A percentile compares a stretch with the other conserved stretches of the same genome.
phyloP scores from a whole-genome alignment of 768 basidiomycete genomes.

The Candolleomyces aberdarensis region DNA sequence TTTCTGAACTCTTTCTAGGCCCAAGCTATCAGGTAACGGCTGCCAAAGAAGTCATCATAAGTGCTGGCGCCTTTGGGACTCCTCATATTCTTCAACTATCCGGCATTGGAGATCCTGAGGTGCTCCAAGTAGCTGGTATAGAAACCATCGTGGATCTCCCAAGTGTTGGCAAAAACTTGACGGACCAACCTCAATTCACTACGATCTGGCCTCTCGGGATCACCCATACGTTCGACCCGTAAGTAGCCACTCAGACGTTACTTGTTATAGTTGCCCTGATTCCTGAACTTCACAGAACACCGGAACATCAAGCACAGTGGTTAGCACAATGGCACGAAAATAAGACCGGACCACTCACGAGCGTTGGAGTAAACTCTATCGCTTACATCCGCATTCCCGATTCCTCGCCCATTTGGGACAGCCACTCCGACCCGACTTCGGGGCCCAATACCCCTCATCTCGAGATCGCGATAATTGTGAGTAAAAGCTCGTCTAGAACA shows the following conservation, averaged over 20 bases:
- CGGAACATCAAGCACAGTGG: not conserved
- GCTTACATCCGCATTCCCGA: conserved; percentile 28
- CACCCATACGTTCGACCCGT: conserved; percentile 1
- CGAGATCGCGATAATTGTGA: not conserved
- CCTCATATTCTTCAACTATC: conserved; percentile 5
- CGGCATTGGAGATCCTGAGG: conserved; percentile 5
- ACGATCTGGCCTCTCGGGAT: conserved; percentile 1
- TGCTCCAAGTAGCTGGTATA: not conserved
- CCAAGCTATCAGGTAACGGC: conserved; percentile 3
- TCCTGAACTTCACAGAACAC: not conserved
- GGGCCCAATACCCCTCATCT: conserved; percentile 17
- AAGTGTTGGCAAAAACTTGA: conserved; percentile 9
- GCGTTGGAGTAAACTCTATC: conserved; percentile 33
- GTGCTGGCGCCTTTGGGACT: conserved; percentile 1
- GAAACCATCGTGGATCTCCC: conserved; percentile 3
- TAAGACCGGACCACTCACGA: conserved; percentile 20
- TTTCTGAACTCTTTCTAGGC: conserved; percentile 4
- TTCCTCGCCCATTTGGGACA: conserved; percentile 17
- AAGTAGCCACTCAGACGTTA: not conserved
- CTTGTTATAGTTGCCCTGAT: not conserved
- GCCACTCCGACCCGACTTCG: conserved; percentile 15
- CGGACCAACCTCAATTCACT: conserved; percentile 3
- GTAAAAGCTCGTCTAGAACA: not conserved
- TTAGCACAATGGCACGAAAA: conserved; percentile 8
- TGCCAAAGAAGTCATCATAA: conserved; percentile 1